Conservation (phyloP, 352 stramenopile species). For the Phytophthora citrophthora region DNA sequence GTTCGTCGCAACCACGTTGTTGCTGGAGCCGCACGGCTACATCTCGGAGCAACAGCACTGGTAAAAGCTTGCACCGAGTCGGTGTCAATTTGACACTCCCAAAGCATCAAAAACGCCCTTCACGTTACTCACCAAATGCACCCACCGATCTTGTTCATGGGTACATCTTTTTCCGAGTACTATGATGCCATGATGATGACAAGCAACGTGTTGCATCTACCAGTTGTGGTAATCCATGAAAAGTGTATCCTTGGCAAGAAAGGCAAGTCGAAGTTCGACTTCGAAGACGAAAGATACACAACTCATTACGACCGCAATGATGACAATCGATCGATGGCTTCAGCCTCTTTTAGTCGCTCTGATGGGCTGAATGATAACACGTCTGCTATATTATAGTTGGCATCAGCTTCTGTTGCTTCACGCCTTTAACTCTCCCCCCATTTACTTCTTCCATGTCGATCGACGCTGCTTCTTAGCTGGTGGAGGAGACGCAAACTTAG, state of each 20-base stretch:
- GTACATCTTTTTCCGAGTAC: conserved; percentile 19
- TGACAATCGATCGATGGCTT: neutral
- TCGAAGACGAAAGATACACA: conserved; percentile 11
- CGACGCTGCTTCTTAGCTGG: conserved; percentile 51
- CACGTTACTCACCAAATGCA: neutral
- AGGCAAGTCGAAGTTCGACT: conserved; percentile 1
- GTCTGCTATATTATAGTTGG: conserved; percentile 20
- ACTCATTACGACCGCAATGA: conserved; percentile 1
- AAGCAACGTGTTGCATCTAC: neutral
- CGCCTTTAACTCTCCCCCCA: neutral
- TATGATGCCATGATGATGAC: conserved; percentile 13
- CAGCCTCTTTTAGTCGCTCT: neutral
- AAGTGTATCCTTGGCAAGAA: conserved; percentile 10
- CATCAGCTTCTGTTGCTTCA: conserved; percentile 1
- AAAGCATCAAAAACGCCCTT: conserved; percentile 1
- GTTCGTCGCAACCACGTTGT: neutral
- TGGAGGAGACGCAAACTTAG: conserved; percentile 64
- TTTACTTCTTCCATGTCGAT: conserved; percentile 41
- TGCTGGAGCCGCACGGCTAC: neutral
- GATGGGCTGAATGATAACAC: conserved; percentile 5
- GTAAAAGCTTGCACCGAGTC: neutral
- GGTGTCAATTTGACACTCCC: too few species aligned
- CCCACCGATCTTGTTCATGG: conserved; percentile 9
- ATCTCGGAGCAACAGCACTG: neutral
- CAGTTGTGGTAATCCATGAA: conserved; percentile 2